Conservation (phyloP, 768 basidiomycete genomes). For the Suillus weaverae region DNA sequence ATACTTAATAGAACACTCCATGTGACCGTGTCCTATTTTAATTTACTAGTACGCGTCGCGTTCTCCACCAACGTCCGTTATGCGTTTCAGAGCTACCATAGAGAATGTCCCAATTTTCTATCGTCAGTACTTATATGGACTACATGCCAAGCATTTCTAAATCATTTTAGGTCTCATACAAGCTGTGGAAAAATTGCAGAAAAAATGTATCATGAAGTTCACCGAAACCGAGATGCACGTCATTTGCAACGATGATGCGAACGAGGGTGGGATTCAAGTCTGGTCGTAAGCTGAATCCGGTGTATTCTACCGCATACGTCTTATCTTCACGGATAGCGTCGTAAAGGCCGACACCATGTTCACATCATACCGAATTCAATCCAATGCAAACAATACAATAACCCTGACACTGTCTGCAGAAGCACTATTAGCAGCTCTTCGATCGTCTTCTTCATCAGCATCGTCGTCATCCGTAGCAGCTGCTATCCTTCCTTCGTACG, state of each 20-base stretch:
- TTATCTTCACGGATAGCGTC: constrained; percentile 40
- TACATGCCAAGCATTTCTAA: constrained; percentile 12
- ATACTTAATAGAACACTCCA: constrained; percentile 10
- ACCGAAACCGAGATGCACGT: constrained; percentile 73
- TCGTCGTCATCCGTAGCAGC: constrained; percentile 37
- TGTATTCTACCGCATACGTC: constrained; percentile 3
- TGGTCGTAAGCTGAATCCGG: constrained; percentile 60
- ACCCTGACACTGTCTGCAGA: constrained; percentile 72
- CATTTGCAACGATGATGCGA: constrained; percentile 79
- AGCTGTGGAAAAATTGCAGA: constrained; percentile 80
- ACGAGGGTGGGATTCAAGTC: constrained; percentile 84
- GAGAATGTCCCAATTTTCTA: constrained; percentile 59
- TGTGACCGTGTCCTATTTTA: constrained; percentile 26
- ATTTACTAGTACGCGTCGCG: constrained; percentile 20
- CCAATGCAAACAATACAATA: constrained; percentile 81
- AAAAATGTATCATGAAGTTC: constrained; percentile 81
- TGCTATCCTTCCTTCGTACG: constrained; percentile 36
- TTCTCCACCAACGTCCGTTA: constrained; percentile 23
- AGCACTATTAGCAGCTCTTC: constrained; percentile 72
- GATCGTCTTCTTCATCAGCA: constrained; percentile 55
- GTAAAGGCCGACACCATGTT: constrained; percentile 71
- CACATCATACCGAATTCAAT: constrained; percentile 80
- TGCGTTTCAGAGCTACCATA: constrained; percentile 65
- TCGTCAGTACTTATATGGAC: constrained; percentile 35
- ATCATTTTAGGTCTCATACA: constrained; percentile 65